A percentile compares a stretch with the other conserved stretches of the same genome.
Conservation (phyloP, 495 filamentous ascomycete species). For the Clohesyomyces aquaticus region DNA sequence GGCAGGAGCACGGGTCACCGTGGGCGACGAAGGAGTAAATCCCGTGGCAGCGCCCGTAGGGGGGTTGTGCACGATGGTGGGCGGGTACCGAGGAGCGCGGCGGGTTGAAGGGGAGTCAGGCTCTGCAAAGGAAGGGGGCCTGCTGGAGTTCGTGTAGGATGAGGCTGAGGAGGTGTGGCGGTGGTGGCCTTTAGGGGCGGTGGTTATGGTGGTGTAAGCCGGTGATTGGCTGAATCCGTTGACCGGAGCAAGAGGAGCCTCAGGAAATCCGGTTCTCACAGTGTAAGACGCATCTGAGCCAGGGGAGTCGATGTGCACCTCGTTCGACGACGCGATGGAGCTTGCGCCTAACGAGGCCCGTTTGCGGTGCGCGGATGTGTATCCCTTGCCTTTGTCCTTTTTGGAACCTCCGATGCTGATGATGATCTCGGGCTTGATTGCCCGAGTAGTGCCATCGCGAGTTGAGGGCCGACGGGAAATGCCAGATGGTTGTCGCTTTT, state of each 20-base stretch:
- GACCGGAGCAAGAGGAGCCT: slow-evolving; percentile 16
- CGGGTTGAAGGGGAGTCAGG: slow-evolving; percentile 25
- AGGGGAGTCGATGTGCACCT: slow-evolving; percentile 31
- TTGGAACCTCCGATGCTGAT: slow-evolving; percentile 27
- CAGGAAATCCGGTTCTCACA: slow-evolving; percentile 29
- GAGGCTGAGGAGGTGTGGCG: slow-evolving; percentile 37
- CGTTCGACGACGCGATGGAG: slow-evolving; percentile 26
- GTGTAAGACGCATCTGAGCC: slow-evolving; percentile 31
- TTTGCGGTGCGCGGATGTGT: slow-evolving; percentile 19
- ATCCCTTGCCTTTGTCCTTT: slow-evolving; percentile 26
- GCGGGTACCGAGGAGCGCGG: slow-evolving; percentile 25
- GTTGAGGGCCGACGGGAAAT: slow-evolving; percentile 25
- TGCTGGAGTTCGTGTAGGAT: slow-evolving; percentile 32
- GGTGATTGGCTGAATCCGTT: slow-evolving; percentile 6
- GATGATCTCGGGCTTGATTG: slow-evolving; percentile 31
- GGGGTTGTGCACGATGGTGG: slow-evolving; percentile 35
- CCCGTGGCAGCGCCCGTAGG: background rate
- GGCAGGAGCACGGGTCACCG: slow-evolving; percentile 10
- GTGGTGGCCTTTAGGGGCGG: slow-evolving; percentile 29
- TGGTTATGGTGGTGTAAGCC: slow-evolving; percentile 20
- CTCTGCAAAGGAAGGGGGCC: slow-evolving; percentile 32
- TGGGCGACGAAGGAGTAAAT: slow-evolving; percentile 12
- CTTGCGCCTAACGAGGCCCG: slow-evolving; percentile 27
- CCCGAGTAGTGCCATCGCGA: slow-evolving; percentile 15
- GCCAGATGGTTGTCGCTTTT: slow-evolving; percentile 20